Conservation (phyloP, 2,329 filamentous ascomycete genomes). For the Nothopassalora personata region DNA sequence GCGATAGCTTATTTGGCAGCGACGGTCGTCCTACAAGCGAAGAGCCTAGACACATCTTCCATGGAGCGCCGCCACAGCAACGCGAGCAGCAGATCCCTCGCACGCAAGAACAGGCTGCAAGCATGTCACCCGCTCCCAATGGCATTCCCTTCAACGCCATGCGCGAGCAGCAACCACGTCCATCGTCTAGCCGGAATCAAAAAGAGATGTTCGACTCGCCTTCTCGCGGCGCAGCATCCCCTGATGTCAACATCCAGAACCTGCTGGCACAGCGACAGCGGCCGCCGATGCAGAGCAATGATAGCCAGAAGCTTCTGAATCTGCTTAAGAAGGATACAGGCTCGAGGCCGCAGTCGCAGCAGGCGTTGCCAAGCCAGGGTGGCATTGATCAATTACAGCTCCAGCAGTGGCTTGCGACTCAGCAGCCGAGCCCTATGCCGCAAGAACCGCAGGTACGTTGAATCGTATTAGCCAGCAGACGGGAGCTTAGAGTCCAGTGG, state of each 20-base stretch:
- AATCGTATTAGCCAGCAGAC: too few relatives aligned
- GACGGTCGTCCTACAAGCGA: slow-evolving; percentile 7
- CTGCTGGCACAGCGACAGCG: slow-evolving; percentile 38
- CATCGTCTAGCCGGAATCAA: slow-evolving; percentile 20
- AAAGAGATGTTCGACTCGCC: slow-evolving; percentile 26
- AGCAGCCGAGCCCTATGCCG: slow-evolving; percentile 12
- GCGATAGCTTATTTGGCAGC: slow-evolving; percentile 14
- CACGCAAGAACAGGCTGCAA: slow-evolving; percentile 9
- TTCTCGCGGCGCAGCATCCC: slow-evolving; percentile 27
- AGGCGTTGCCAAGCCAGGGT: slow-evolving; percentile 28
- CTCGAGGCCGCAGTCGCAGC: slow-evolving; percentile 27
- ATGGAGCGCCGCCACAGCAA: slow-evolving; percentile 5
- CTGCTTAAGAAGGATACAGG: slow-evolving; percentile 53
- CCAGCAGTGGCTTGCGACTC: slow-evolving; percentile 31
- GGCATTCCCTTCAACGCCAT: slow-evolving; percentile 21
- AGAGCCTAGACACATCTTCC: slow-evolving; percentile 6
- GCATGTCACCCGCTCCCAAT: slow-evolving; percentile 20
- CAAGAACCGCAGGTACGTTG: slow-evolving; percentile 25
- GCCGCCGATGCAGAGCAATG: slow-evolving; percentile 48
- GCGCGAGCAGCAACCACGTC: slow-evolving; percentile 21
- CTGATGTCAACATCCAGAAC: slow-evolving; percentile 32
- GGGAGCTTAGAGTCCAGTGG: too few relatives aligned
- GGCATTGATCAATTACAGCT: slow-evolving; percentile 22
- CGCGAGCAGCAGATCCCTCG: slow-evolving; percentile 13
- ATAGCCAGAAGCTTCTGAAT: slow-evolving; percentile 79